Conservation (phyloP, 441 rosid species). For the Euphorbia schlechtendalii region DNA sequence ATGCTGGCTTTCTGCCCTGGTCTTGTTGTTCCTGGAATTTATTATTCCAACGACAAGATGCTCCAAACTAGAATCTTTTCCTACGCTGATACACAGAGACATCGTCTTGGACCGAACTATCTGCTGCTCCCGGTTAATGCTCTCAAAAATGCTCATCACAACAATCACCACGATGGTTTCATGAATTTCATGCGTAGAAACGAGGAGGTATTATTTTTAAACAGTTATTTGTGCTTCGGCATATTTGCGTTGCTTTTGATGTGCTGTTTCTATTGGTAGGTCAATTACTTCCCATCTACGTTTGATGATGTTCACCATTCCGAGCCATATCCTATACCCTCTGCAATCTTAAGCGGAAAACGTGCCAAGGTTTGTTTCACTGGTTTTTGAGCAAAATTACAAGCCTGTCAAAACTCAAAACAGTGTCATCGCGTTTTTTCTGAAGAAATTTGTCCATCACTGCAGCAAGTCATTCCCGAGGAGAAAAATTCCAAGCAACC, state of each 20-base stretch:
- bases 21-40: slow-evolving; percentile 82
- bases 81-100: slow-evolving; percentile 89
- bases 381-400: not conserved
- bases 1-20: slow-evolving; percentile 94
- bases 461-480: slow-evolving; percentile 68
- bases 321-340: slow-evolving; percentile 50
- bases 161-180: slow-evolving; percentile 89
- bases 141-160: slow-evolving; percentile 86
- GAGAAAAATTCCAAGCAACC: slow-evolving; percentile 96
- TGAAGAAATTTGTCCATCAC: no score
- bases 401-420: no score
- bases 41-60: slow-evolving; percentile 84
- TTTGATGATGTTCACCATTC: slow-evolving; percentile 70
- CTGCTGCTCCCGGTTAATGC: slow-evolving; percentile 84
- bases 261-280: slow-evolving; percentile 32
- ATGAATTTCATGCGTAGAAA: no score
- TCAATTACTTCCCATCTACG: slow-evolving; percentile 93
- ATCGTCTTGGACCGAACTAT: slow-evolving; percentile 97
- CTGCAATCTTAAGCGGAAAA: slow-evolving; percentile 49
- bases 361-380: slow-evolving; percentile 65
- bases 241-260: slow-evolving; percentile 29
- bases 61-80: slow-evolving; percentile 84
- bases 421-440: not conserved
- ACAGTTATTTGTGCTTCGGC: no score
- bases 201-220: no score